phyloP scores from a whole-genome alignment of 2,329 filamentous ascomycete genomes.

The Apiospora pterosperma region DNA sequence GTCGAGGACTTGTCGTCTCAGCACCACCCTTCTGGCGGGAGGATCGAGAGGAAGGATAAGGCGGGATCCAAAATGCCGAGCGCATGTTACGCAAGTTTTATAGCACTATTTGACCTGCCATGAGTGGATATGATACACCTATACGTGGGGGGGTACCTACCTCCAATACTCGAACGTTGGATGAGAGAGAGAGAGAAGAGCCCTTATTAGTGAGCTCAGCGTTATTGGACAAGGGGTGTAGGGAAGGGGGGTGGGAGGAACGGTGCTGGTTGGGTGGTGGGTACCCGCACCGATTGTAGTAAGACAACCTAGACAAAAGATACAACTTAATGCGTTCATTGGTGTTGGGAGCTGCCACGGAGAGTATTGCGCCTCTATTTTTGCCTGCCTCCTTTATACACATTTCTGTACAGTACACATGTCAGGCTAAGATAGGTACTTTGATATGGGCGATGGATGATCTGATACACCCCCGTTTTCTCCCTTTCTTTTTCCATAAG shows the following conservation, averaged over 20 bases:
- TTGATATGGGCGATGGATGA: neutral
- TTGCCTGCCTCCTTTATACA: neutral
- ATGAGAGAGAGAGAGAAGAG: neutral
- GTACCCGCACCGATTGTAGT: neutral
- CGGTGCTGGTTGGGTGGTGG: neutral
- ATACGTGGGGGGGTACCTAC: neutral
- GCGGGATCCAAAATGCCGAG: neutral
- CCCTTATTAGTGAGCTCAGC: neutral
- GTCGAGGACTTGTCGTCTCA: neutral
- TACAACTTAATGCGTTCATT: neutral
- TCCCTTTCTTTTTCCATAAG: neutral
- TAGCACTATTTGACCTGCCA: neutral
- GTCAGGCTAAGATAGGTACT: neutral
- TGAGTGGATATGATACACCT: neutral
- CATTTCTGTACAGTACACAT: neutral
- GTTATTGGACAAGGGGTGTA: slow-evolving; percentile 1
- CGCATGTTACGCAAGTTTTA: neutral
- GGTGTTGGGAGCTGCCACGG: neutral
- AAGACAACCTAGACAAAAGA: slow-evolving; percentile 1
- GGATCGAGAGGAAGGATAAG: neutral
- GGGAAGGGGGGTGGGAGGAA: neutral
- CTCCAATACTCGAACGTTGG: neutral
- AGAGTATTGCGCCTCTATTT: neutral
- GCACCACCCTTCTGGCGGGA: neutral
- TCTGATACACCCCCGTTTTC: neutral